Percentiles rank a stretch among this genome's conserved stretches.
Conservation (phyloP, 352 stramenopile species). For the Aphanomyces euteiches region DNA sequence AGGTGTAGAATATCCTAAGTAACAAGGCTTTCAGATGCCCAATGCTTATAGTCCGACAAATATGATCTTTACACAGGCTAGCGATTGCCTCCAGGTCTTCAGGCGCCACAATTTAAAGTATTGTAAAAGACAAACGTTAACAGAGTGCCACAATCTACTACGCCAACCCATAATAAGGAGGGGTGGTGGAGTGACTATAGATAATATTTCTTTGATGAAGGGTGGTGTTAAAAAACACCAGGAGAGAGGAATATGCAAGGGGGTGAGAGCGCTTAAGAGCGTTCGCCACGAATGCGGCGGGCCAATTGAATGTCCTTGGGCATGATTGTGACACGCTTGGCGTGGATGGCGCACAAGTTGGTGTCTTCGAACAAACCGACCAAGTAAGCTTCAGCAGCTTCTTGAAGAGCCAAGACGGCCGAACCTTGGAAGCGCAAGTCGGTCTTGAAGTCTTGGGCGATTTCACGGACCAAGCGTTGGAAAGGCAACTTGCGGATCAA, state of each 20-base stretch:
- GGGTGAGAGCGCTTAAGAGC: constrained; percentile 48
- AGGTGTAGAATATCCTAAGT: background rate
- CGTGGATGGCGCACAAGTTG: constrained; percentile 94
- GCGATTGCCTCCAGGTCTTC: background rate
- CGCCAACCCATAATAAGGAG: background rate
- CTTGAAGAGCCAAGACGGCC: constrained; percentile 90
- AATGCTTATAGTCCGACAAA: background rate
- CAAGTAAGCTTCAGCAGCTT: constrained; percentile 91
- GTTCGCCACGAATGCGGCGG: constrained; percentile 89
- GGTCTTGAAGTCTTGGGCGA: constrained; percentile 95
- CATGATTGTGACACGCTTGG: constrained; percentile 96
- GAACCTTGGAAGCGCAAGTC: constrained; percentile 95
- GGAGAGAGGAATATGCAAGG: background rate
- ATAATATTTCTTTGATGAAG: constrained; percentile 1
- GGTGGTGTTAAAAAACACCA: constrained; percentile 39
- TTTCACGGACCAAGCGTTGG: constrained; percentile 77
- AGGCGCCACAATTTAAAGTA: background rate
- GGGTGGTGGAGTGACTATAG: background rate
- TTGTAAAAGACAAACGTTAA: background rate
- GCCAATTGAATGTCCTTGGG: constrained; percentile 95
- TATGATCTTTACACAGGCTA: background rate
- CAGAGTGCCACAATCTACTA: background rate
- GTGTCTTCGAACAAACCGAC: constrained; percentile 95
- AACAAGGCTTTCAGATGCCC: background rate
- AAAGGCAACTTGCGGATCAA: constrained; percentile 86